Conservation (phyloP, 2,329 filamentous ascomycete genomes). For the Colletotrichum destructivum region DNA sequence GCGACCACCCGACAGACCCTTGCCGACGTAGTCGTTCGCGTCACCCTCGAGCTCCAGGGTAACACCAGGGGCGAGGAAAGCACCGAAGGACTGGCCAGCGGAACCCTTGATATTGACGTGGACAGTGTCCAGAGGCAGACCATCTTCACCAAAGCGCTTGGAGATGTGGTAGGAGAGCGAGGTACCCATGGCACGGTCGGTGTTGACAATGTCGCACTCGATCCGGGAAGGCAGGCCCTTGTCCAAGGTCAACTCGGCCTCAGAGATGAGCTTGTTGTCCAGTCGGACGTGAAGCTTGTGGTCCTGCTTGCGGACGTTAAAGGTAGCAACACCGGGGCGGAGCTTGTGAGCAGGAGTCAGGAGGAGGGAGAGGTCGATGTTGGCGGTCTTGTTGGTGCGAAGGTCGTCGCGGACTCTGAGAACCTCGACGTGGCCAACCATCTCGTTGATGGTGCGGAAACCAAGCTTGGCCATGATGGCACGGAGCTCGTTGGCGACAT, state of each 20-base stretch:
- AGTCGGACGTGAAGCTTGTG: conserved; percentile 93
- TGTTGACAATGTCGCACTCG: conserved; percentile 97
- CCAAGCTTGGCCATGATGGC: conserved; percentile 97
- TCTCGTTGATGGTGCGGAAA: conserved; percentile 96
- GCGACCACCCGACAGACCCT: conserved; percentile 93
- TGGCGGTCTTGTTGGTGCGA: conserved; percentile 88
- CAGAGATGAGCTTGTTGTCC: conserved; percentile 97
- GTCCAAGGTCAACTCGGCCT: conserved; percentile 93
- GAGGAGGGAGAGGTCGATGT: conserved; percentile 93
- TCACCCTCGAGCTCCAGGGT: conserved; percentile 97
- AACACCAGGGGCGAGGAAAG: conserved; percentile 92
- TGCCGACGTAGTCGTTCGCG: conserved; percentile 96
- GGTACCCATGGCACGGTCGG: conserved; percentile 92
- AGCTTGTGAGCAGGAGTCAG: conserved; percentile 96
- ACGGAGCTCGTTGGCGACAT: conserved; percentile 94
- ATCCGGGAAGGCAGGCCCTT: conserved; percentile 94
- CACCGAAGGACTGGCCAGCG: conserved; percentile 96
- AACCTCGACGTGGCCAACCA: conserved; percentile 93
- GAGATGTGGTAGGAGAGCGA: conserved; percentile 97
- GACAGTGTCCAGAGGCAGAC: conserved; percentile 91
- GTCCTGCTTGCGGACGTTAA: conserved; percentile 98
- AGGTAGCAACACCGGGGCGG: conserved; percentile 92
- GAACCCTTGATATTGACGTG: conserved; percentile 98
- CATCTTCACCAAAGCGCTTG: conserved; percentile 90
- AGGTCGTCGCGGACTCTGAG: conserved; percentile 91